Evolutionary conservation across 2,329 filamentous ascomycete genomes (phyloP).

Genomic region (Phialophora expanda): DNA sequence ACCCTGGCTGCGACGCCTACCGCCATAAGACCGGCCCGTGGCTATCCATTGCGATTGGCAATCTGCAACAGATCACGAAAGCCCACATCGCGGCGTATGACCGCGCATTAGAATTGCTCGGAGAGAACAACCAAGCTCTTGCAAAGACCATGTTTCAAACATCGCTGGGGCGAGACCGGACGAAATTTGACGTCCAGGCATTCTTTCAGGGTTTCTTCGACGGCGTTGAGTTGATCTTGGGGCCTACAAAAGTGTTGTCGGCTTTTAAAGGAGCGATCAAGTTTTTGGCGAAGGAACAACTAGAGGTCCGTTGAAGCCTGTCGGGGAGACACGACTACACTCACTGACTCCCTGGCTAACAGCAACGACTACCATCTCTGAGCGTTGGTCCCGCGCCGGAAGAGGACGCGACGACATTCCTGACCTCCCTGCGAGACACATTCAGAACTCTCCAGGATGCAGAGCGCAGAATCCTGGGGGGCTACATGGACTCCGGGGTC

Average conservation of each 20-base stretch:
- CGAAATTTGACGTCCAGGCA: neutral
- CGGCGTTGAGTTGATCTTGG: neutral
- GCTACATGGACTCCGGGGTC: neutral
- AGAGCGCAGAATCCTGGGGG: neutral
- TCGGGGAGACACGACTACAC: neutral
- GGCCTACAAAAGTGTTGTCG: neutral
- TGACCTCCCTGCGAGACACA: slow-evolving; percentile 1
- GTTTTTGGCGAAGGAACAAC: neutral
- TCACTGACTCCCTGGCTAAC: neutral
- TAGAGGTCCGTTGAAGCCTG: neutral
- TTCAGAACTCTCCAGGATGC: neutral
- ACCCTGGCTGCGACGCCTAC: neutral
- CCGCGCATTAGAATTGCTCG: neutral
- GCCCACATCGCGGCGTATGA: neutral
- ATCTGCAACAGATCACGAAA: neutral
- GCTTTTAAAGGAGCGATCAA: neutral
- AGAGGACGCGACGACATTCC: neutral
- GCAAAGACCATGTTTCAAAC: neutral
- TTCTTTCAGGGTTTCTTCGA: neutral
- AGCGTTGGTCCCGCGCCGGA: neutral
- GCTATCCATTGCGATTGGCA: neutral
- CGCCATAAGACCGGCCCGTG: slow-evolving; percentile 3
- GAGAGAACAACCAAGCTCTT: slow-evolving; percentile 2
- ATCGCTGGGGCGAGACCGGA: neutral
- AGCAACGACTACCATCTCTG: slow-evolving; percentile 4